Evolutionary conservation across 2,329 filamentous ascomycete species (phyloP).

Genomic region (Rhinocladiella mackenziei): DNA sequence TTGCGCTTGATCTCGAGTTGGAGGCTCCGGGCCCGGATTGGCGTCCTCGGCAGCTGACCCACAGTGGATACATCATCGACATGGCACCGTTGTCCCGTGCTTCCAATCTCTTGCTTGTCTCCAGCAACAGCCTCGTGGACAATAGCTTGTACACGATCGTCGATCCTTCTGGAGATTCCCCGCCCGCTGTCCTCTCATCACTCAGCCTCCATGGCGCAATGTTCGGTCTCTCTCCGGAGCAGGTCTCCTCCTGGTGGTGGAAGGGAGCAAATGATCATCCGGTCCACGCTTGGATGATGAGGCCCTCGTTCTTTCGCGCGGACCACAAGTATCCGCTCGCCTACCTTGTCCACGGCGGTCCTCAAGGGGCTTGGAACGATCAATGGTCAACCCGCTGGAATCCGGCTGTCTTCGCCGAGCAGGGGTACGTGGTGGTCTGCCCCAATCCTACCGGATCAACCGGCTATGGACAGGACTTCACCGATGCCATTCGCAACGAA

Average conservation of each 20-base stretch:
- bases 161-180: slow-evolving; percentile 34
- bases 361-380: slow-evolving; percentile 51
- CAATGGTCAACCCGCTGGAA: slow-evolving; percentile 55
- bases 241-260: slow-evolving; percentile 47
- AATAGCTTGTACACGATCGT: slow-evolving; percentile 44
- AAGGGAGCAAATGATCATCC: slow-evolving; percentile 43
- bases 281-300: slow-evolving; percentile 47
- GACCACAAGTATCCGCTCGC: slow-evolving; percentile 51
- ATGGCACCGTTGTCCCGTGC: slow-evolving; percentile 36
- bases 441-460: slow-evolving; percentile 58
- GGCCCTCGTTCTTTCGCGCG: slow-evolving; percentile 45
- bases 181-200: slow-evolving; percentile 39
- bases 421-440: slow-evolving; percentile 58
- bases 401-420: slow-evolving; percentile 54
- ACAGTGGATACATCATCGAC: slow-evolving; percentile 41
- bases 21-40: slow-evolving; percentile 10
- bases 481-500: slow-evolving; percentile 48
- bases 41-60: slow-evolving; percentile 36
- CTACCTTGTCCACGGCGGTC: slow-evolving; percentile 53
- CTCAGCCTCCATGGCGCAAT: slow-evolving; percentile 36
- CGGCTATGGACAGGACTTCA: slow-evolving; percentile 54
- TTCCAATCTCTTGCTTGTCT: slow-evolving; percentile 40
- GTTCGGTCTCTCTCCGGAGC: slow-evolving; percentile 41
- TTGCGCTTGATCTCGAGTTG: slow-evolving; percentile 31
- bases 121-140: slow-evolving; percentile 44